These are phyloP conservation scores for Lactarius evosmus DNA, from an alignment of 768 basidiomycete species.

Conservation along the genomic window DNA sequence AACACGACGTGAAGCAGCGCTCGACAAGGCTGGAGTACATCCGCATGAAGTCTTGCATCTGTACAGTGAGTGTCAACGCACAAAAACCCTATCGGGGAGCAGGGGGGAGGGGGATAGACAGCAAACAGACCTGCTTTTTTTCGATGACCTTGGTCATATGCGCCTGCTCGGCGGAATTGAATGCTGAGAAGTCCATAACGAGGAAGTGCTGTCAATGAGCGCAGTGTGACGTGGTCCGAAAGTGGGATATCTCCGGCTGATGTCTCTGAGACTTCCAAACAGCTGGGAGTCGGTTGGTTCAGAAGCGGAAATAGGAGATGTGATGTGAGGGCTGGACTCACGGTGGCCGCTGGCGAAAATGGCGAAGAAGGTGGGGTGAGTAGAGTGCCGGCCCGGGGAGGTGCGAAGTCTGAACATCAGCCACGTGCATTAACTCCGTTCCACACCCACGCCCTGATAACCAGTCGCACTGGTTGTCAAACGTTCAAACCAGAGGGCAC, in stretches of 20 bases:
- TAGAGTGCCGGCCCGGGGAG: background rate
- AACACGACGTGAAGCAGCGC: slow-evolving; percentile 92
- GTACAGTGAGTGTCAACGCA: slow-evolving; percentile 18
- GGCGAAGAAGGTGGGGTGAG: background rate
- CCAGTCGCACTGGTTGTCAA: too few relatives aligned
- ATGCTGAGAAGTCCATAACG: slow-evolving; percentile 85
- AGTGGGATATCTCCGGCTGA: background rate
- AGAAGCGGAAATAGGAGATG: background rate
- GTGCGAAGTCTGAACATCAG: background rate
- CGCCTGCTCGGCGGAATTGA: slow-evolving; percentile 91
- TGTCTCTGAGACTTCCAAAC: background rate
- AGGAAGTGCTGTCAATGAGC: slow-evolving; percentile 16
- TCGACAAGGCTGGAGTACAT: slow-evolving; percentile 95
- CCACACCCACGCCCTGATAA: background rate
- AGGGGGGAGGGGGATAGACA: background rate
- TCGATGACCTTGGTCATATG: slow-evolving; percentile 94
- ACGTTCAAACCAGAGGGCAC: background rate
- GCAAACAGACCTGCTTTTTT: slow-evolving; percentile 79
- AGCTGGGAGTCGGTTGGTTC: background rate
- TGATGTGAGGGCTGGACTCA: background rate
- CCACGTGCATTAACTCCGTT: slow-evolving; percentile 4
- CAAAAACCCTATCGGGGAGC: slow-evolving; percentile 4
- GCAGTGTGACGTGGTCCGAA: slow-evolving; percentile 10
- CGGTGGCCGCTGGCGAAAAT: background rate
- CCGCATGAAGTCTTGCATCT: slow-evolving; percentile 99